phyloP scores from a whole-genome alignment of 768 basidiomycete species.

The Polyporus arcularius region DNA sequence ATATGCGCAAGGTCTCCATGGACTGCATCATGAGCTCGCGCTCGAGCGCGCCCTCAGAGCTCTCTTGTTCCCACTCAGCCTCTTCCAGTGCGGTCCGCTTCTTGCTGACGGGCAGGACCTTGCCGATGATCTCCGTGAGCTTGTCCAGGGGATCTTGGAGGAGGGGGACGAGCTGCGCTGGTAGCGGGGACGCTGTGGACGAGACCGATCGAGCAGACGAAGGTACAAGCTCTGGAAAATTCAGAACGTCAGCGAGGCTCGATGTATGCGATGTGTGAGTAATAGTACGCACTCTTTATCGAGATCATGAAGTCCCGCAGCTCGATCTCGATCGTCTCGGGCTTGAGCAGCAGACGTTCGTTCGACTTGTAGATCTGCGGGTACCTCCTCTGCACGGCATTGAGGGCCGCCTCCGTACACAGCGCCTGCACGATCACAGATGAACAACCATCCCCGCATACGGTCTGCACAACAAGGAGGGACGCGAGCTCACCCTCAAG shows the following conservation, averaged over 20 bases:
- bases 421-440: conserved; percentile 58
- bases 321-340: conserved; percentile 81
- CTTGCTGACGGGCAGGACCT: conserved; percentile 80
- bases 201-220: conserved; percentile 92
- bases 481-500: conserved; percentile 65
- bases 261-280: background rate
- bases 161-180: conserved; percentile 80
- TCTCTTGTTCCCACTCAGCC: conserved; percentile 88
- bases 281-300: conserved; percentile 75
- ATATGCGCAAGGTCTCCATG: conserved; percentile 88
- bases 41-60: conserved; percentile 82
- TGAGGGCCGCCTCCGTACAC: conserved; percentile 95
- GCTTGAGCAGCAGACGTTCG: conserved; percentile 81
- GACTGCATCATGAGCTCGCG: conserved; percentile 87
- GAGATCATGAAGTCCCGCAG: conserved; percentile 97
- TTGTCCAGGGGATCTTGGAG: conserved; percentile 67
- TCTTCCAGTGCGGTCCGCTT: conserved; percentile 87
- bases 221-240: conserved; percentile 77
- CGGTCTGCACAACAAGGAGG: conserved; percentile 5
- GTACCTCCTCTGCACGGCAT: conserved; percentile 93
- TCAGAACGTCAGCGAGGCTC: conserved; percentile 5
- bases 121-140: conserved; percentile 70
- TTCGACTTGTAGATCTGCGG: conserved; percentile 95
- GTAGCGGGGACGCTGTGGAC: conserved; percentile 82
- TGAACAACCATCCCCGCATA: conserved; percentile 3